These are phyloP conservation scores for Oryza glumipatula DNA, from an alignment of 176 grass and related monocot species.

Conservation along the genomic window DNA sequence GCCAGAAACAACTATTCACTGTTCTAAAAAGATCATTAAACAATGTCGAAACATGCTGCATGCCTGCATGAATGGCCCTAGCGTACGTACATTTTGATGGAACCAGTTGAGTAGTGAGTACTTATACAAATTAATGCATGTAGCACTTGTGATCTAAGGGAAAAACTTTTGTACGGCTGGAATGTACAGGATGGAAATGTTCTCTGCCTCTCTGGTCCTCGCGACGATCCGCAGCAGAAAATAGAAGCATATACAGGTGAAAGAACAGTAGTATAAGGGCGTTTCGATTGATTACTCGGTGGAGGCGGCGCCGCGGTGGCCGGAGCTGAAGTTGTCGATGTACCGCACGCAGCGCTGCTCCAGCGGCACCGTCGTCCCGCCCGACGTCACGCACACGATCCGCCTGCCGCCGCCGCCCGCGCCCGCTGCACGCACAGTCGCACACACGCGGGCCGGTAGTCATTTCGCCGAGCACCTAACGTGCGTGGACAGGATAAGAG, in stretches of 20 bases:
- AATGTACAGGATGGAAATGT: neutral
- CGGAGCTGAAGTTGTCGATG: constrained; percentile 99
- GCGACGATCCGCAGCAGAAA: neutral
- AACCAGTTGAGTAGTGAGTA: neutral
- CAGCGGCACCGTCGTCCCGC: constrained; percentile 88
- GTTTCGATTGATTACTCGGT: constrained; percentile 58
- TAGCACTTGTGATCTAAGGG: neutral
- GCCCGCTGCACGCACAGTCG: constrained; percentile 23
- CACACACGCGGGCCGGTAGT: neutral
- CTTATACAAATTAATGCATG: constrained; percentile 11
- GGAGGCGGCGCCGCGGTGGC: constrained; percentile 80
- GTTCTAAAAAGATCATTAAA: neutral
- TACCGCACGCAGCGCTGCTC: constrained; percentile 94
- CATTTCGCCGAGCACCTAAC: neutral
- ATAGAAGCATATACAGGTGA: neutral
- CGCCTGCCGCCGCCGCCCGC: constrained; percentile 21
- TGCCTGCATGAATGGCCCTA: neutral
- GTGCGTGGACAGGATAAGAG: neutral
- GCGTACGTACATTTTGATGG: neutral
- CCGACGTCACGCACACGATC: constrained; percentile 90
- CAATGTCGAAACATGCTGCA: neutral
- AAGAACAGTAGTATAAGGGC: neutral
- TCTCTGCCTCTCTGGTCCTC: neutral
- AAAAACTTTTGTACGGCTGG: neutral
- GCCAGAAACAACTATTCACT: neutral